These are phyloP conservation scores for Botrytis byssoidea DNA, from an alignment of 2,329 filamentous ascomycete genomes.

Conservation along the genomic window DNA sequence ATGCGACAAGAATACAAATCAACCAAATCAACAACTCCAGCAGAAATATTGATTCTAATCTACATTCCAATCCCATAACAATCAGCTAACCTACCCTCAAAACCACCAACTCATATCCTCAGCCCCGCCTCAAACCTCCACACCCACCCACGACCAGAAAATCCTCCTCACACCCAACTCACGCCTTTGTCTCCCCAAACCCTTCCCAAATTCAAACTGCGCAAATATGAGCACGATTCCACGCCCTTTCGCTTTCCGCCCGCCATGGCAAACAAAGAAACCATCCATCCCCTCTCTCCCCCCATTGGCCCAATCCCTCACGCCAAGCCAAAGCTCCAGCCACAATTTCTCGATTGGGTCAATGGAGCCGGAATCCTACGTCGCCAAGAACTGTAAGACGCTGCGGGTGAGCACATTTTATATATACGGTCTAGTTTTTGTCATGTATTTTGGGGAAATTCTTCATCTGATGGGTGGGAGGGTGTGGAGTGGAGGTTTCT, in stretches of 20 bases:
- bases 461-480: background rate
- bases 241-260: background rate
- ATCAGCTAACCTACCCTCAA: background rate
- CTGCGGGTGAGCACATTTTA: slow-evolving; percentile 19
- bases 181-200: no score
- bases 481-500: background rate
- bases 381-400: background rate
- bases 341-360: background rate
- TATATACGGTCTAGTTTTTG: background rate
- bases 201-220: background rate
- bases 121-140: no score
- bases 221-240: slow-evolving; percentile 5
- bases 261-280: background rate
- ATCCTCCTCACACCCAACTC: background rate
- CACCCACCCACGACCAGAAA: background rate
- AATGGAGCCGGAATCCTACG: background rate
- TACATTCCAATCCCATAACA: background rate
- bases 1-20: background rate
- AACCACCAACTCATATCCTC: background rate
- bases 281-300: background rate
- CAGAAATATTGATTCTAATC: background rate
- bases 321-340: background rate
- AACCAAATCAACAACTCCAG: no score
- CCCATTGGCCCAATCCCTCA: background rate
- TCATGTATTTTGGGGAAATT: background rate